Evolutionary conservation across 768 basidiomycete genomes (phyloP).

Genomic region (Saitozyma podzolica): DNA sequence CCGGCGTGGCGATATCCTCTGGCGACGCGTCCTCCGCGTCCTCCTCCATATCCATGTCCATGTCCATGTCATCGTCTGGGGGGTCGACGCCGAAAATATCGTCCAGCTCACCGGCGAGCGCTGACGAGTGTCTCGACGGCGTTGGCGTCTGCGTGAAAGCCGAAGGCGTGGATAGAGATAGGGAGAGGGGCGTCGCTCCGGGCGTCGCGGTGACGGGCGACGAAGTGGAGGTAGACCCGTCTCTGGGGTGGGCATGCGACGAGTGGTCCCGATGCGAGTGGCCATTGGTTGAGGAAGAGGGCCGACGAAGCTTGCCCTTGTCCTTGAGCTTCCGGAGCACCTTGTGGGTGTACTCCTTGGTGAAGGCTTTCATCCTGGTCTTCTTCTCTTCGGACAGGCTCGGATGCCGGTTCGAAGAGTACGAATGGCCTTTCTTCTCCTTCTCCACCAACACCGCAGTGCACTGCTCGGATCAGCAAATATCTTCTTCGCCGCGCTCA

Average conservation of each 20-base stretch:
- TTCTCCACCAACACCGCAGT: conserved; percentile 86
- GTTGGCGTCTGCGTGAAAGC: conserved; percentile 1
- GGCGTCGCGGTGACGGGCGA: too few species aligned
- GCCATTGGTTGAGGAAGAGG: too few species aligned
- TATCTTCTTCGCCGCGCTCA: conserved; percentile 50
- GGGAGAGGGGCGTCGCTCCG: not conserved
- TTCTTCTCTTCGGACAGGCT: conserved; percentile 86
- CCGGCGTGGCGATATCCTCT: too few species aligned
- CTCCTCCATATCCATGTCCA: conserved; percentile 3
- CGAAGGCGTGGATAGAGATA: conserved; percentile 6
- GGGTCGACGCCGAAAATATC: conserved; percentile 14
- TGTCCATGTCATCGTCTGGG: not conserved
- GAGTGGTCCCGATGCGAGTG: too few species aligned
- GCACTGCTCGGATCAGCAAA: conserved; percentile 59
- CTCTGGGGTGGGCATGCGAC: too few species aligned
- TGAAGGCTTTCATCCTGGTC: conserved; percentile 85
- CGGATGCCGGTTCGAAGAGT: conserved; percentile 65
- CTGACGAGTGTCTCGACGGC: conserved; percentile 5
- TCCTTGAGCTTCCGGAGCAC: conserved; percentile 55
- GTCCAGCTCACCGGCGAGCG: conserved; percentile 8
- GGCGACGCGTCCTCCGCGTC: conserved; percentile 1
- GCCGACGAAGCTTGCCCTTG: conserved; percentile 32
- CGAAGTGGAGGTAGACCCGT: too few species aligned
- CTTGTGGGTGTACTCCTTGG: conserved; percentile 86
- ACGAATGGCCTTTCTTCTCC: conserved; percentile 86